Percentiles rank a stretch among this genome's conserved stretches.
These are phyloP conservation scores for Epichloe brachyelytri DNA, from an alignment of 2,329 filamentous ascomycete genomes.

Conservation along the genomic window DNA sequence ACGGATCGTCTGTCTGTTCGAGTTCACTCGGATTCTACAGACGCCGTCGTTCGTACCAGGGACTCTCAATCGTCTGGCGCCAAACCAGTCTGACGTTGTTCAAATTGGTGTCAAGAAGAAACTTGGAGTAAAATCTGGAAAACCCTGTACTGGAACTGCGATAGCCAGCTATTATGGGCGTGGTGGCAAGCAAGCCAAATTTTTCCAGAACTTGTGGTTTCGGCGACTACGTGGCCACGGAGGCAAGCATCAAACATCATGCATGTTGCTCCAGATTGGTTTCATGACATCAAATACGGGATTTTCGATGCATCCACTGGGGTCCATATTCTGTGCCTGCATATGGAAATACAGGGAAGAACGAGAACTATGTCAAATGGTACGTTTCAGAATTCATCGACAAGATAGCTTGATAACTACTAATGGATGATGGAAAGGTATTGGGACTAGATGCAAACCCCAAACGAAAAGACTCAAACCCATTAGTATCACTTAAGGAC, in stretches of 20 bases:
- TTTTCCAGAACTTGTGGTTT: conserved; percentile 2
- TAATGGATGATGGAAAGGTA: conserved; percentile 4
- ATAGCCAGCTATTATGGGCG: conserved; percentile 1
- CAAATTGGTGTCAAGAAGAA: conserved; percentile 4
- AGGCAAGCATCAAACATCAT: background rate
- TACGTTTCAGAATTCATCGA: conserved; percentile 22
- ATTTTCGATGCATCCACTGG: conserved; percentile 44
- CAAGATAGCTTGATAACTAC: no score
- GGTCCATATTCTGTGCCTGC: conserved; percentile 41
- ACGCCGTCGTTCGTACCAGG: background rate
- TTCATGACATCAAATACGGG: conserved; percentile 39
- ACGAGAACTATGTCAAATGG: conserved; percentile 30
- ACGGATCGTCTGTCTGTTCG: conserved; percentile 1
- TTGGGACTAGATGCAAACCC: background rate
- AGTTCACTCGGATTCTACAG: background rate
- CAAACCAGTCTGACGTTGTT: conserved; percentile 2
- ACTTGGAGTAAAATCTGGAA: background rate
- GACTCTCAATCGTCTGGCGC: conserved; percentile 4
- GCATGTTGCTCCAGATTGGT: conserved; percentile 26
- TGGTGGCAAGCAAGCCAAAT: background rate
- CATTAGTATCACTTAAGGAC: conserved; percentile 30
- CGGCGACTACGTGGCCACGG: background rate
- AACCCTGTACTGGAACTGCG: background rate
- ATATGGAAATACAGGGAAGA: conserved; percentile 31
- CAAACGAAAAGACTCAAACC: conserved; percentile 12